Evolutionary conservation across 2,329 filamentous ascomycete genomes (phyloP), one percentile per base, ranked within the genome.

Genomic region (Colletotrichum tropicicola): DNA sequence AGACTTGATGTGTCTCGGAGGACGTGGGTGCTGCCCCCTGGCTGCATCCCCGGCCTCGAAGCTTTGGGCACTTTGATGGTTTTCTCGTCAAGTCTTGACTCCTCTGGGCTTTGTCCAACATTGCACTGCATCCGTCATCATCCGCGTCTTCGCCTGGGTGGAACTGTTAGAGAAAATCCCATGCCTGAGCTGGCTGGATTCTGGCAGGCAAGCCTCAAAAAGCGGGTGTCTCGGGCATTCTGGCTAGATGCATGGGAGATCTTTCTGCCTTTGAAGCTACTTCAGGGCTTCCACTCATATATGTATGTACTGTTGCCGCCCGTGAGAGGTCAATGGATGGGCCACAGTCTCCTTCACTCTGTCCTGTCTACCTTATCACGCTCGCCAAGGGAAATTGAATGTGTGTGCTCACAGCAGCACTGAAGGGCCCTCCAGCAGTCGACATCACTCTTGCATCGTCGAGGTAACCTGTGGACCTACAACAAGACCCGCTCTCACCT

Each of bases 41-140:
- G n/a, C n/a, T n/a, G n/a, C n/a, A n/a, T n/a, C n/a, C n/a, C n/a
- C 15, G 17, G 37, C 17, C 9, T 17, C 37, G 8, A 41, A 19
- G 17, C 15, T 6, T 9, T 37, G 39, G 39, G 19, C 3, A 12
- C 23, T 27, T 23, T 47, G 4, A 54, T 21, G 27, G 23, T 5
- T 32, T 12, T 19, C 19, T 27, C 35, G n/a, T 39, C 9, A 41
- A 45, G 27, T 55, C 57, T 45, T 45, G 57, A 41, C 19, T 7
- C 19, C 59, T 48, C 27, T 43, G 21, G 43, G 21, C 13, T 48
- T 65, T 23, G 62, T 62, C 49, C 43, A 44, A 65, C 62, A 10
- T 79, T 63, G 66, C 74, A 80, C 80, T 71, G 68, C 75, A 75
- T 71, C 78, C 77, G 73, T 78, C 76, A 77, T 73, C 68, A 68